phyloP scores from a whole-genome alignment of 2,329 filamentous ascomycete species.

The Colletotrichum chrysophilum region DNA sequence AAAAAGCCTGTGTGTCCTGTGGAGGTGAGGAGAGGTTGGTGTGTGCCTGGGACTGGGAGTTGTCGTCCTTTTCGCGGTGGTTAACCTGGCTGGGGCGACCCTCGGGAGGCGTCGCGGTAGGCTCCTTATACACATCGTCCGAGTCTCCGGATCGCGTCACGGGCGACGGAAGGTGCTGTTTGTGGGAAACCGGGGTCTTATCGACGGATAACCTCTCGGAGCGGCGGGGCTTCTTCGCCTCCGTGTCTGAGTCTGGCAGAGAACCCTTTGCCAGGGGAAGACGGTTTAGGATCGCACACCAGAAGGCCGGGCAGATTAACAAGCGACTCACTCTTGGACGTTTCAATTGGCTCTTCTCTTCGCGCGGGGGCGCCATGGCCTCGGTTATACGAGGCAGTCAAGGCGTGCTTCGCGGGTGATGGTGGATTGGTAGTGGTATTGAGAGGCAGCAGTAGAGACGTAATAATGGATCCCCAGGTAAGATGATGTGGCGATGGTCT shows the following conservation, averaged over 20 bases:
- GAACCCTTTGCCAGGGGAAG: conserved; percentile 60
- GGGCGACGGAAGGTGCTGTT: conserved; percentile 80
- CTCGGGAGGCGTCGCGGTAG: conserved; percentile 73
- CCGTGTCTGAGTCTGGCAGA: conserved; percentile 65
- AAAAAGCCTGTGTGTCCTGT: conserved; percentile 64
- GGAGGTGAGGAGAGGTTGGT: conserved; percentile 62
- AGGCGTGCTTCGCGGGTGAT: not conserved
- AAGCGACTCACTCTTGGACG: conserved; percentile 69
- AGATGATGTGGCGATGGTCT: not conserved
- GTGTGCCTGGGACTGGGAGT: conserved; percentile 45
- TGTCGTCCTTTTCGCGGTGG: conserved; percentile 56
- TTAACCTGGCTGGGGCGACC: conserved; percentile 60
- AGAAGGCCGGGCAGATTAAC: conserved; percentile 24
- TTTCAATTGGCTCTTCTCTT: conserved; percentile 86
- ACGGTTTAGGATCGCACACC: conserved; percentile 23
- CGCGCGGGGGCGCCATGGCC: conserved; percentile 63
- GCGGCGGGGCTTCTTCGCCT: conserved; percentile 84
- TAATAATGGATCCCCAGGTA: not conserved
- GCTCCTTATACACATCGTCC: conserved; percentile 65
- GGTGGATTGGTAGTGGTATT: not conserved
- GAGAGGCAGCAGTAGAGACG: not conserved
- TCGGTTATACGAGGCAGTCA: not conserved
- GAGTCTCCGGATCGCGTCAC: conserved; percentile 65
- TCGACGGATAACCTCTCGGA: conserved; percentile 70
- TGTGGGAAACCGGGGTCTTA: conserved; percentile 66